Base-by-base conservation (phyloP, 257 asterid species). In the Solanum lignicaule region DNA sequence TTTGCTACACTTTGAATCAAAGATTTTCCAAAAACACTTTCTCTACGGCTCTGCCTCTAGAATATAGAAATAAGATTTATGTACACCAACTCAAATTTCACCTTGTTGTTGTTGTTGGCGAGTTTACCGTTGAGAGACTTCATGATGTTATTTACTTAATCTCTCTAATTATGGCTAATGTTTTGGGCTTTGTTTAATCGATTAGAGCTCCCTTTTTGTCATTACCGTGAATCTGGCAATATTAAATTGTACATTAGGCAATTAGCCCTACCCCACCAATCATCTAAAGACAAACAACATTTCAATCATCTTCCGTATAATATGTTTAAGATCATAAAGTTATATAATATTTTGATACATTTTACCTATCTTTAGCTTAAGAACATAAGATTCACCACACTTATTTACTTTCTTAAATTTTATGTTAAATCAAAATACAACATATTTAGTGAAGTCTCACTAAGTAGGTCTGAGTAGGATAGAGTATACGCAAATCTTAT, bases 281-380 rank as follows among this genome's bases (percentile, higher is more conserved):
- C 68, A 76, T 84, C 27, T n/a, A 62, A 38, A 83, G 93, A 88
- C 91, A 90, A 86, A 86, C 83, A 87, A 83, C 88, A 86, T 84
- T 86, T 90, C 87, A 66, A 21, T 78, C 91, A 89, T 87, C 90
- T 5, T 52, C 2, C 2, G 5, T 43, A 12, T 43, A 0, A 1
- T 1, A 48, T 48, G 21, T 15, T 48, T 48, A 48, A 48, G 3
- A 48, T 0, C 10, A 55, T 20, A 55, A 48, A 18, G 6, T 18
- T 55, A 55, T 55, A 55, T 18, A 4, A 18, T 18, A 6, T 18
- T 6, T 18, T 18, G 10, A 0, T 55, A 18, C 0, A 55, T 55
- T 16, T 15, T 48, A 15, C 0, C 5, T 15, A 48, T 48, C 0
- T 48, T 48, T 15, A 0, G 0, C 0, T 48, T 48, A 48, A 48